Percentiles rank a stretch among this genome's conserved stretches.
These are phyloP conservation scores for Carex scoparia DNA, from an alignment of 176 grass and related monocot species.

Conservation along the genomic window DNA sequence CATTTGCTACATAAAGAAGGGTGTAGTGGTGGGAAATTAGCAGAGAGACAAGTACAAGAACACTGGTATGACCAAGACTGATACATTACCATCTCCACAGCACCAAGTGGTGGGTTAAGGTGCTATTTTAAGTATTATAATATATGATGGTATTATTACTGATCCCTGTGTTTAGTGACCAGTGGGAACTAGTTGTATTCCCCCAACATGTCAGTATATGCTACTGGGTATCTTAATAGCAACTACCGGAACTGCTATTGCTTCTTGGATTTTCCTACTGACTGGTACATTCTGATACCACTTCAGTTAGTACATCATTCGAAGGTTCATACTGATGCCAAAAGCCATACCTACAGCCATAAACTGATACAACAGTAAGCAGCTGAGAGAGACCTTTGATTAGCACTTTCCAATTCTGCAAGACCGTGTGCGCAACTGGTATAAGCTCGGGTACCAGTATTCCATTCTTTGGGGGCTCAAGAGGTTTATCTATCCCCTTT, in stretches of 20 bases:
- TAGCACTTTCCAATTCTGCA: conserved; percentile 75
- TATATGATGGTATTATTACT: not conserved
- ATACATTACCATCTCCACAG: not conserved
- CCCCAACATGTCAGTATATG: not conserved
- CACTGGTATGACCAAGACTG: not conserved
- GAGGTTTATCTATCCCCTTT: conserved; percentile 64
- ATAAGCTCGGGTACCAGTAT: conserved; percentile 81
- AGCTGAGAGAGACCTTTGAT: conserved; percentile 79
- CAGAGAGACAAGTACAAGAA: not conserved
- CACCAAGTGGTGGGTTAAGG: not conserved
- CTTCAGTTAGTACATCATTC: not conserved
- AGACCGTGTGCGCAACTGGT: conserved; percentile 65
- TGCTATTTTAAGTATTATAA: not conserved
- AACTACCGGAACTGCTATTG: not conserved
- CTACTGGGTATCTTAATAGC: not conserved
- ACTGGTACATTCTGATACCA: not conserved
- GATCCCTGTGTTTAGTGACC: not conserved
- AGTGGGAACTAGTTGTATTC: not conserved
- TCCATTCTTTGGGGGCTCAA: conserved; percentile 78
- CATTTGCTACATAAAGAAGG: conserved; percentile 61
- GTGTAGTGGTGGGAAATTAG: not conserved
- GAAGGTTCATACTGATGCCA: not conserved
- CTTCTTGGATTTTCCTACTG: conserved; percentile 3
- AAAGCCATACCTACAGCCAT: conserved; percentile 67
- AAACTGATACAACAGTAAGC: conserved; percentile 67